A percentile compares a stretch with the other conserved stretches of the same genome.
These are phyloP conservation scores for Globisporangium barbulae DNA, from an alignment of 352 stramenopile genomes.

Conservation along the genomic window DNA sequence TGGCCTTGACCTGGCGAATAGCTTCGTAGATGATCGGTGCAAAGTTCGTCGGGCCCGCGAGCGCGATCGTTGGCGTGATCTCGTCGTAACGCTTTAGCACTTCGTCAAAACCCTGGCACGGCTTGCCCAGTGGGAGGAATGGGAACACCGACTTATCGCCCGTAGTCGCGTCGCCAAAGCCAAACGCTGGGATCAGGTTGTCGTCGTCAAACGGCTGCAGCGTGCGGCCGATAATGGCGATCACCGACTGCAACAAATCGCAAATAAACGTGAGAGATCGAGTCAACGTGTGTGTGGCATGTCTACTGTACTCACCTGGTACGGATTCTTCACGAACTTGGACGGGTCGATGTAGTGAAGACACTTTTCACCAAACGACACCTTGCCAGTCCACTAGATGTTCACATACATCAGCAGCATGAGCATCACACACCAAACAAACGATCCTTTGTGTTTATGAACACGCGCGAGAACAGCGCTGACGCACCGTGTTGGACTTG, in stretches of 20 bases:
- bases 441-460: neutral
- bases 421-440: neutral
- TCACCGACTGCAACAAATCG: conserved; percentile 26
- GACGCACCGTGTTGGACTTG: conserved; percentile 61
- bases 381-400: conserved; percentile 59
- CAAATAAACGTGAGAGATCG: neutral
- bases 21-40: conserved; percentile 74
- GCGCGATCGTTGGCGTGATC: conserved; percentile 41
- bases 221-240: conserved; percentile 63
- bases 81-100: conserved; percentile 52
- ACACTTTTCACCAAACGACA: conserved; percentile 55
- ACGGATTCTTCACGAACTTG: conserved; percentile 49
- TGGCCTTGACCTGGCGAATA: conserved; percentile 48
- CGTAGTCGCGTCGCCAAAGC: conserved; percentile 65
- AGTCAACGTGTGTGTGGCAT: neutral
- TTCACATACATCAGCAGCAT: neutral
- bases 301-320: conserved; percentile 32
- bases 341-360: conserved; percentile 71
- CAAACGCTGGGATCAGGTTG: conserved; percentile 69
- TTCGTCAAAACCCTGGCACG: conserved; percentile 50
- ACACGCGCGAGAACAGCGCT: neutral
- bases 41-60: conserved; percentile 74
- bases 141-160: conserved; percentile 52
- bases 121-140: conserved; percentile 34
- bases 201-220: conserved; percentile 70